phyloP scores from a whole-genome alignment of 257 asterid species.

The Hygrophila difformis region DNA sequence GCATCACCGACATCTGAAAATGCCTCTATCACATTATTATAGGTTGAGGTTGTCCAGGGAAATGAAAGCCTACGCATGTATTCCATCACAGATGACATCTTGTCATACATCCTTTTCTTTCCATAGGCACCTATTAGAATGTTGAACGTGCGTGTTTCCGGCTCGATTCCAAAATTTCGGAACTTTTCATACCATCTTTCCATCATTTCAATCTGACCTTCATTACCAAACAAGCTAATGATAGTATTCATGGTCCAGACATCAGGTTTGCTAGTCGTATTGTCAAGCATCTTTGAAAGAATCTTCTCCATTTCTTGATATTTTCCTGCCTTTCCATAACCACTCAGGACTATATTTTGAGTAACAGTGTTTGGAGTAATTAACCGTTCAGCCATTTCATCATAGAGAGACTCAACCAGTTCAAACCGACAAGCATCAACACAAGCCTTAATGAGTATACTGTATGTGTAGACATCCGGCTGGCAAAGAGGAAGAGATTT shows the following conservation, averaged over 20 bases:
- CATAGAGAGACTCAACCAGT: constrained; percentile 63
- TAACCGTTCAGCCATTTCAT: constrained; percentile 47
- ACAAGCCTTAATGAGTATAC: constrained; percentile 80
- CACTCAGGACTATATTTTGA: constrained; percentile 75
- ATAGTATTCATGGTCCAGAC: constrained; percentile 90
- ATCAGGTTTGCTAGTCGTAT: constrained; percentile 53
- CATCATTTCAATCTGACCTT: constrained; percentile 81
- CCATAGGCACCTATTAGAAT: constrained; percentile 91
- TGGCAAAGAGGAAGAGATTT: constrained; percentile 62
- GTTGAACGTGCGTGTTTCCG: constrained; percentile 73
- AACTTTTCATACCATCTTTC: constrained; percentile 92
- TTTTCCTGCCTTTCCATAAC: constrained; percentile 77
- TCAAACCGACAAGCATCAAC: constrained; percentile 55
- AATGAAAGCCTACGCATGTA: constrained; percentile 87
- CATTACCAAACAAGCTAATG: constrained; percentile 70
- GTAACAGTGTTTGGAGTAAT: constrained; percentile 85
- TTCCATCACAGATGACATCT: constrained; percentile 95
- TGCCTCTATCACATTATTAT: constrained; percentile 87
- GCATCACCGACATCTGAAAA: constrained; percentile 83
- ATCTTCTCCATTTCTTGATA: constrained; percentile 84
- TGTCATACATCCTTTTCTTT: constrained; percentile 75
- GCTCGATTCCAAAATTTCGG: constrained; percentile 72
- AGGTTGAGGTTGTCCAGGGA: constrained; percentile 92
- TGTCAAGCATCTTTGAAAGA: constrained; percentile 56
- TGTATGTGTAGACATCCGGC: constrained; percentile 81